Evolutionary conservation across 805 yeast species (phyloP).

Genomic region (Candida krabiensis): DNA sequence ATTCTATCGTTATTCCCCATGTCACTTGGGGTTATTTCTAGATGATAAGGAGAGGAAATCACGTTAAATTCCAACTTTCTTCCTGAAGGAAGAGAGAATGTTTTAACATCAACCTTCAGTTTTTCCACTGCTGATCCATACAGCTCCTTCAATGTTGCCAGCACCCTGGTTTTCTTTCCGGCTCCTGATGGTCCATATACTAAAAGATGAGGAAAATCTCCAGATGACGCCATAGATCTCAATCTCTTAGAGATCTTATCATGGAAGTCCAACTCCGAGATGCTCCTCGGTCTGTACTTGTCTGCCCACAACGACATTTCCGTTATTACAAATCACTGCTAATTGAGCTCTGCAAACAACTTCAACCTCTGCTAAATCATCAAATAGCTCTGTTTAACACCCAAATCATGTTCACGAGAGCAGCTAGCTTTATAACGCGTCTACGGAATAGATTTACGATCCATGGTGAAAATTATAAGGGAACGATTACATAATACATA

Average conservation of each 20-base stretch:
- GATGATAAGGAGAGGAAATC: slow-evolving; percentile 85
- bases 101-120: slow-evolving; percentile 86
- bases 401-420: too few species aligned
- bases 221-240: slow-evolving; percentile 49
- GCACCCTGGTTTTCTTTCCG: slow-evolving; percentile 92
- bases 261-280: slow-evolving; percentile 69
- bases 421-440: too few species aligned
- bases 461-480: too few species aligned
- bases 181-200: slow-evolving; percentile 97
- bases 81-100: slow-evolving; percentile 69
- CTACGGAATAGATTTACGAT: too few species aligned
- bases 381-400: too few species aligned
- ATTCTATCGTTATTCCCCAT: slow-evolving; percentile 95
- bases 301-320: slow-evolving; percentile 96
- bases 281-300: slow-evolving; percentile 76
- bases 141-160: slow-evolving; percentile 73
- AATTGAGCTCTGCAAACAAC: too few species aligned
- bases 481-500: too few species aligned
- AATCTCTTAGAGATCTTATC: slow-evolving; percentile 61
- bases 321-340: too few species aligned
- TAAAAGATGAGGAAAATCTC: slow-evolving; percentile 90
- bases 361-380: too few species aligned
- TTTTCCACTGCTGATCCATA: slow-evolving; percentile 83
- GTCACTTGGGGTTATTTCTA: slow-evolving; percentile 95
- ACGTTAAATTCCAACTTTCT: slow-evolving; percentile 88